Conservation (phyloP, 2,329 filamentous ascomycete species). For the Rhynchosporium secalis region DNA sequence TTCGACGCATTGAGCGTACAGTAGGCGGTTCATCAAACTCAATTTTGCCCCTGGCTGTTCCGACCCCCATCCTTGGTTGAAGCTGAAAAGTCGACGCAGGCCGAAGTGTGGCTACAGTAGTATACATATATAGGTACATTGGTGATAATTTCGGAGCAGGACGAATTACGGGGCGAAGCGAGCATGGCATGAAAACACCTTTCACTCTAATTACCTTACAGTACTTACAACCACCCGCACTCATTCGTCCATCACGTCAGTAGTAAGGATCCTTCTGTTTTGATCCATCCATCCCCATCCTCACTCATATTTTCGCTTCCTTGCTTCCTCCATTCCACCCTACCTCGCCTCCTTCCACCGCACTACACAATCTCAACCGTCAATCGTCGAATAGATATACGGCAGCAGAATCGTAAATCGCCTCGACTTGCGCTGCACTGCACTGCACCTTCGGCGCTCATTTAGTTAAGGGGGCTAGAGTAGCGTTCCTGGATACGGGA, state of each 20-base stretch:
- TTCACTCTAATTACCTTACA: slow-evolving; percentile 6
- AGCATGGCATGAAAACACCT: slow-evolving; percentile 15
- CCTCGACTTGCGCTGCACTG: not conserved
- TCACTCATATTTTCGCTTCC: too few relatives aligned
- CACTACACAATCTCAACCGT: not conserved
- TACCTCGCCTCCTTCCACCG: too few relatives aligned
- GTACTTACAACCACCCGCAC: not conserved
- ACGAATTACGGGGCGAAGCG: not conserved
- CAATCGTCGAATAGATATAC: slow-evolving; percentile 3
- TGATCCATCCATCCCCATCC: not conserved
- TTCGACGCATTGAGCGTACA: slow-evolving; percentile 23
- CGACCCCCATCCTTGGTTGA: not conserved
- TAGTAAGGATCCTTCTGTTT: not conserved
- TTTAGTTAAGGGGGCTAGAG: not conserved
- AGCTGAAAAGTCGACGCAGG: not conserved
- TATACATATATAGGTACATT: not conserved
- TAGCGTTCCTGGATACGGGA: slow-evolving; percentile 11
- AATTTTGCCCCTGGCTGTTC: slow-evolving; percentile 7
- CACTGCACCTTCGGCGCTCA: too few relatives aligned
- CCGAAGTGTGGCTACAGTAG: slow-evolving; percentile 7
- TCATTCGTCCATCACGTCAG: not conserved
- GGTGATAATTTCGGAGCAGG: slow-evolving; percentile 16
- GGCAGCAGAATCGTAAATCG: not conserved
- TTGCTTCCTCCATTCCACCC: too few relatives aligned
- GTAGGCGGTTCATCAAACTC: slow-evolving; percentile 25